These are phyloP conservation scores for Neofusicoccum sp. DNA, from an alignment of 2,329 filamentous ascomycete species.

Conservation along the genomic window DNA sequence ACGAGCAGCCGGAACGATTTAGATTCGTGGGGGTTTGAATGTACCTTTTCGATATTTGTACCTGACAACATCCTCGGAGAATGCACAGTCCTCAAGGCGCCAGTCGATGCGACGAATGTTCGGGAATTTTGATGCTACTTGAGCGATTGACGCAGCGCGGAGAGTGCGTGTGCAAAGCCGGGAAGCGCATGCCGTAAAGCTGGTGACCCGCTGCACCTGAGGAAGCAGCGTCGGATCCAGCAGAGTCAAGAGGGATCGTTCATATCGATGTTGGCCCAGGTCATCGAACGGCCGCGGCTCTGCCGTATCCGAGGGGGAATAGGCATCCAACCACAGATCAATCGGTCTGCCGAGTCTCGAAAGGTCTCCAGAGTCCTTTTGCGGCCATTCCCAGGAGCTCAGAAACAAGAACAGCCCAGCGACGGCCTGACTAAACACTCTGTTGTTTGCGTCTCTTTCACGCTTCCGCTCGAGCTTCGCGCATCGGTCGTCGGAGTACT, in stretches of 20 bases:
- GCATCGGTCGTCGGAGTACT: neutral
- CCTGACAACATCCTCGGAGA: neutral
- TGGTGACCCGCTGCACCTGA: neutral
- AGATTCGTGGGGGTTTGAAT: neutral
- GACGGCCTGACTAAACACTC: neutral
- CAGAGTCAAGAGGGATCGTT: neutral
- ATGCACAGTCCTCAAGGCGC: neutral
- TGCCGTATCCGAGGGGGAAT: neutral
- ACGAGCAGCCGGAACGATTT: too few relatives aligned
- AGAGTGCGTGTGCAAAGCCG: neutral
- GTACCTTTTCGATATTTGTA: slow-evolving; percentile 1
- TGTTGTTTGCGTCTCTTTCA: neutral
- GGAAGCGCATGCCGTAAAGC: neutral
- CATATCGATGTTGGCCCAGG: neutral
- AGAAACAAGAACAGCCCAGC: neutral
- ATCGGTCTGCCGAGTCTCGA: neutral
- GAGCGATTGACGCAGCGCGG: neutral
- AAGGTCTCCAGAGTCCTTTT: neutral
- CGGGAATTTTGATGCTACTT: neutral
- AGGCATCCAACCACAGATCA: neutral
- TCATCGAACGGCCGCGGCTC: neutral
- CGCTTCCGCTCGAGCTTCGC: neutral
- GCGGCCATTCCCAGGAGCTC: neutral
- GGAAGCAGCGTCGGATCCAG: neutral
- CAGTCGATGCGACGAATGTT: neutral